Percentiles rank a stretch among this genome's conserved stretches.
Evolutionary conservation across 2,329 filamentous ascomycete species (phyloP).

Genomic region (Hypomyces rosellus): DNA sequence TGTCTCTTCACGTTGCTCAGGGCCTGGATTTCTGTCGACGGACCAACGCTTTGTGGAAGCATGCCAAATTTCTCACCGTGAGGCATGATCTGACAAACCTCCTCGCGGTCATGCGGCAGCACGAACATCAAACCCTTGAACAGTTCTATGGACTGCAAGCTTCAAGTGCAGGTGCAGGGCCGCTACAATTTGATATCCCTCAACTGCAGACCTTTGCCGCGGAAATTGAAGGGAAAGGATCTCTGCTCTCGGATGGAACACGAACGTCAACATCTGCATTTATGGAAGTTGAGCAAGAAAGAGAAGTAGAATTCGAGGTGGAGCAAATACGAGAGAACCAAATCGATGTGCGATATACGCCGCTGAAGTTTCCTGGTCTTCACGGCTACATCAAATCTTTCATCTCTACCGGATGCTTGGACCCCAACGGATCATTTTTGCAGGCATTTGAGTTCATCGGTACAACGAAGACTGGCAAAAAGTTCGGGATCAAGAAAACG

Average conservation of each 20-base stretch:
- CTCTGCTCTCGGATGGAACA: background rate
- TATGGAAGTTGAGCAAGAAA: constrained; percentile 53
- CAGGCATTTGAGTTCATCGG: constrained; percentile 36
- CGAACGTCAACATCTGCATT: constrained; percentile 36
- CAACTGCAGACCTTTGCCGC: background rate
- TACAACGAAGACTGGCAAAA: constrained; percentile 26
- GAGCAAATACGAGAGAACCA: constrained; percentile 51
- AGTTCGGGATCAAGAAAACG: constrained; percentile 18
- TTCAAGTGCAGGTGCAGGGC: constrained; percentile 3
- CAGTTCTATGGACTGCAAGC: constrained; percentile 45
- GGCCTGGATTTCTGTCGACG: constrained; percentile 54
- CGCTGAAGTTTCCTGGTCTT: constrained; percentile 39
- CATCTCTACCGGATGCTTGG: constrained; percentile 33
- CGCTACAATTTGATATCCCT: background rate
- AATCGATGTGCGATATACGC: constrained; percentile 32
- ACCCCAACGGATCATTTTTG: constrained; percentile 1
- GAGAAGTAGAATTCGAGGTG: constrained; percentile 54
- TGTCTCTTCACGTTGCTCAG: constrained; percentile 52
- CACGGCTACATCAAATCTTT: constrained; percentile 42
- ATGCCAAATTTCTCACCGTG: constrained; percentile 36
- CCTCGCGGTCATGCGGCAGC: constrained; percentile 31
- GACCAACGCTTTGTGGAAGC: constrained; percentile 38
- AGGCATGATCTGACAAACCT: constrained; percentile 23
- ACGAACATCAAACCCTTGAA: constrained; percentile 50
- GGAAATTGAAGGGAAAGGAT: background rate